Evolutionary conservation across 2,329 filamentous ascomycete species (phyloP), one percentile per base, ranked within the genome.

Genomic region (Dothiorella sarmentorum): DNA sequence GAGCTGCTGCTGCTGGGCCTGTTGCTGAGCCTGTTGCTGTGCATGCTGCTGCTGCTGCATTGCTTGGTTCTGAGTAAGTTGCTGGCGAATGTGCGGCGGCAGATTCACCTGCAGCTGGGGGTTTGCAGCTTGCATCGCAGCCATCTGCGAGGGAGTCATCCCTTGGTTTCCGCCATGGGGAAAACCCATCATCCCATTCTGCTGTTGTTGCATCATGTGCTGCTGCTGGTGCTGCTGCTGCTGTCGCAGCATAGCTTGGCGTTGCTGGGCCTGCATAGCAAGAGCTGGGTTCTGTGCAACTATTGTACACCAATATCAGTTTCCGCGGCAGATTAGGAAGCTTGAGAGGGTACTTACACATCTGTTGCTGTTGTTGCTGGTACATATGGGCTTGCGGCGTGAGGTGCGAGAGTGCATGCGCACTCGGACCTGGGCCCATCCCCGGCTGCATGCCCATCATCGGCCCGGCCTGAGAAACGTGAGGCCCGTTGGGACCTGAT

Each of bases 371-470:
- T 60, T 80, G 79, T 33, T 53, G 56, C 64, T 80, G 78, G 64
- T 83, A 79, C 71, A 83, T 77, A 61, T 80, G 82, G 61, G 79
- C 78, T 65, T 82, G 80, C 11, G 87, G 86, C 68, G 80, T 89
- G 56, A 91, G 71, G 69, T 92, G 89, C 68, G 87, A 86, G 66
- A 91, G 75, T 17, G 86, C 86, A 74, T 90, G 88, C 61, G 83
- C 82, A 73, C 85, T 88, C 24, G 80, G 81, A 59, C 77, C 76
- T 26, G 78, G 78, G 56, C 79, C 82, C 63, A 76, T 78, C 61
- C 87, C 84, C 27, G 86, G 87, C 63, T 88, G 87, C 85, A 92
- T 90, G 60, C 83, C 86, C 87, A 92, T 90, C 80, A 91, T 83
- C 59, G 85, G 82, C 26, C 80, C 81, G 47, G 82, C 83, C 67